Evolutionary conservation across 2,329 filamentous ascomycete species (phyloP).

Genomic region (Periconia sp.): DNA sequence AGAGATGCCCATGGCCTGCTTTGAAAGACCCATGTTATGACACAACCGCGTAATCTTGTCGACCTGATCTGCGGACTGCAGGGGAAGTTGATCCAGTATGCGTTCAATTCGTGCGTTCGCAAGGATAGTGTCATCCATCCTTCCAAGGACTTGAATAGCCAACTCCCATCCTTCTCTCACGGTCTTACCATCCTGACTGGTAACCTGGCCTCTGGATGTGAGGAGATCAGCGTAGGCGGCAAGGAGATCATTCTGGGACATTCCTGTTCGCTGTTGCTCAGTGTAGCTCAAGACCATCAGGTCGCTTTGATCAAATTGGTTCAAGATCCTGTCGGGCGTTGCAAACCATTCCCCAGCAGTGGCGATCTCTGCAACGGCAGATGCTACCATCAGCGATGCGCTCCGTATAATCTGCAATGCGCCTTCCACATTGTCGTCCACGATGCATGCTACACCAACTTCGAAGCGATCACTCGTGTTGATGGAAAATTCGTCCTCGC

Average conservation of each 20-base stretch:
- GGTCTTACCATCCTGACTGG: conserved; percentile 33
- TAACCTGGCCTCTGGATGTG: conserved; percentile 51
- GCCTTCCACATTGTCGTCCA: conserved; percentile 82
- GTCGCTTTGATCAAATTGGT: conserved; percentile 80
- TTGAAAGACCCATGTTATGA: conserved; percentile 76
- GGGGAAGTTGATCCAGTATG: conserved; percentile 74
- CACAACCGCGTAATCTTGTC: conserved; percentile 83
- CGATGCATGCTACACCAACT: conserved; percentile 79
- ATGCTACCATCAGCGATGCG: conserved; percentile 82
- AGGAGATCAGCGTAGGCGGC: conserved; percentile 76
- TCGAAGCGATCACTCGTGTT: conserved; percentile 79
- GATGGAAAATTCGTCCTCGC: conserved; percentile 72
- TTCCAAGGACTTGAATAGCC: conserved; percentile 79
- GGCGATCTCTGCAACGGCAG: conserved; percentile 82
- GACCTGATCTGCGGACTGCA: conserved; percentile 73
- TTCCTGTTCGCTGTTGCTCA: conserved; percentile 38
- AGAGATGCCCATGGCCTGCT: conserved; percentile 80
- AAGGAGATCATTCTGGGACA: conserved; percentile 81
- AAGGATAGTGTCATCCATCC: conserved; percentile 74
- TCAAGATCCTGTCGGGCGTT: conserved; percentile 57
- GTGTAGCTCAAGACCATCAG: conserved; percentile 78
- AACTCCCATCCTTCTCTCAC: conserved; percentile 82
- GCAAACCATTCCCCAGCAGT: conserved; percentile 85
- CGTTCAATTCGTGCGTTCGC: conserved; percentile 77
- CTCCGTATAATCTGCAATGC: conserved; percentile 74